These are phyloP conservation scores for Solanum corneliomulleri DNA, from an alignment of 257 asterid species.

Conservation along the genomic window DNA sequence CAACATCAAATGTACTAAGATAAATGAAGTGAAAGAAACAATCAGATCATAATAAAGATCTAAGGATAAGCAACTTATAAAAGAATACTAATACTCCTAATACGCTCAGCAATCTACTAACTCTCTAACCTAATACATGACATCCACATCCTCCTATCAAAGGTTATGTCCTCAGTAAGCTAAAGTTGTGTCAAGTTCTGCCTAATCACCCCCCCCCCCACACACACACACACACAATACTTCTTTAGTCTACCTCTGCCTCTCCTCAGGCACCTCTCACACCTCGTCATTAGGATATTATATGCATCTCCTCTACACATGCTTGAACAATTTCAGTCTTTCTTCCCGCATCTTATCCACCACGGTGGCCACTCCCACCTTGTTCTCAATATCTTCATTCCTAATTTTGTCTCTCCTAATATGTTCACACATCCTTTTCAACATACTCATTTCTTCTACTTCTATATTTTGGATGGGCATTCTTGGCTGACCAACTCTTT, in stretches of 20 bases:
- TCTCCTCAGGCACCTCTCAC: not conserved
- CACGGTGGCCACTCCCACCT: not conserved
- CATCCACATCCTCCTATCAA: not conserved
- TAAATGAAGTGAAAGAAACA: not conserved
- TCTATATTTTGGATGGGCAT: not conserved
- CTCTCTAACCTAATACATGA: not conserved
- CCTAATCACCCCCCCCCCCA: not conserved
- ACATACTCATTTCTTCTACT: not conserved
- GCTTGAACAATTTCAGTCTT: not conserved
- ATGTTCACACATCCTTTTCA: not conserved
- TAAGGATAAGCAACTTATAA: not conserved
- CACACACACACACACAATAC: not conserved
- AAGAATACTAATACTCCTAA: not conserved
- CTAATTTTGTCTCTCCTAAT: not conserved
- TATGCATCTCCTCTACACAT: not conserved
- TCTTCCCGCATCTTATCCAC: not conserved
- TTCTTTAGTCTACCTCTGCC: not conserved
- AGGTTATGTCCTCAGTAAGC: no score
- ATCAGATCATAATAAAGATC: not conserved
- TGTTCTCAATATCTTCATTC: not conserved
- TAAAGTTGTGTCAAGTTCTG: accelerated
- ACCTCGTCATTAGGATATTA: not conserved
- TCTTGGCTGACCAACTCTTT: not conserved
- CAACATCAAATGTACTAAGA: not conserved
- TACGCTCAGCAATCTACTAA: not conserved